Evolutionary conservation across 805 yeast genomes (phyloP), one percentile per base, ranked within the genome.

Genomic region (Starmerella kuoi): DNA sequence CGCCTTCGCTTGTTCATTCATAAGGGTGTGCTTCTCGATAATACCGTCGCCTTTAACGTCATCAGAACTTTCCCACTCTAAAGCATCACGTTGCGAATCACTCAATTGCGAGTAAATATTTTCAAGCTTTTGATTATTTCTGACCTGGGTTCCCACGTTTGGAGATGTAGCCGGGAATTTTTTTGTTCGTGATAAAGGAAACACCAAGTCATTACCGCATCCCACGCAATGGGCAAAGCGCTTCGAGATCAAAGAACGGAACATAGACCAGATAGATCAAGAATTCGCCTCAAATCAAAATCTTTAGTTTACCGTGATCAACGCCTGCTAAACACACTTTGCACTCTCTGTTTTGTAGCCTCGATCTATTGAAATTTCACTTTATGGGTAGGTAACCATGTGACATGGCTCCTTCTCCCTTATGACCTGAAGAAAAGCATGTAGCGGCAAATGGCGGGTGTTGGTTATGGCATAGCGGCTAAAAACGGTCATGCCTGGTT

Each of bases 201-300:
- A 4, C 30, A 48, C 23, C 24, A 45, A 21, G 23, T 42, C 23
- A 38, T 28, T 31, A 7, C 50, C 50, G 33, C 52, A 48, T n/a
- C 51, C 45, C 4, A 42, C 19, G 26, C 53, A 50, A 24, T 49
- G 53, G n/a, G 34, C 26, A 17, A 31, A 35, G 27, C 47, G n/a
- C 5, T 20, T 31, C 31, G 32, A 30, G 3, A 22, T 23, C 19
- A 5, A 15, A 9, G 33, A 15, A 9, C 33, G 9, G 33, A 15
- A 9, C 19, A 15, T 9, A 9, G 14, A 11, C 28, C 9, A 25
- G 9, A 25, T 25, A 25, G 28, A n/a, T n/a, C n/a, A n/a, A n/a
- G n/a, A n/a, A n/a, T n/a, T n/a, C n/a, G n/a, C n/a, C n/a, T n/a
- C n/a, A n/a, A n/a, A n/a, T n/a, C n/a, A n/a, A n/a, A n/a, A n/a